Conservation (phyloP, 2,329 filamentous ascomycete species). For the Colletotrichum chlorophyti region DNA sequence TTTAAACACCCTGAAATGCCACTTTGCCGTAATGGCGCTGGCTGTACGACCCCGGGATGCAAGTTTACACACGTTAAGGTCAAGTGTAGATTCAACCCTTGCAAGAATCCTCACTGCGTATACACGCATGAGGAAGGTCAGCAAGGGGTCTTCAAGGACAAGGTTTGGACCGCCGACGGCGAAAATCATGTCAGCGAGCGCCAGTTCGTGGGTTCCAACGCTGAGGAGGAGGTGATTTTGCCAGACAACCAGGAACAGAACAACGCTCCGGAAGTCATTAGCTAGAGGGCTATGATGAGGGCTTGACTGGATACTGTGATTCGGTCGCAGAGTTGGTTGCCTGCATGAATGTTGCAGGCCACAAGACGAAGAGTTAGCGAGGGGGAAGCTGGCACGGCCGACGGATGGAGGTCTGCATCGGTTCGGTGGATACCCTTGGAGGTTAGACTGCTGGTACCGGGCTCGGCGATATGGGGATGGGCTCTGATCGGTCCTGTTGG, state of each 20-base stretch:
- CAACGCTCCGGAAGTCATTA: slow-evolving; percentile 47
- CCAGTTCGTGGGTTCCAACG: slow-evolving; percentile 80
- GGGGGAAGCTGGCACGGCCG: no score
- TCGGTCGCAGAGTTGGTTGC: no score
- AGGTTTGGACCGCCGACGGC: slow-evolving; percentile 81
- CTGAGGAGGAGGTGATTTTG: slow-evolving; percentile 75
- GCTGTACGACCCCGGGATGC: slow-evolving; percentile 82
- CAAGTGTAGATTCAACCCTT: slow-evolving; percentile 90
- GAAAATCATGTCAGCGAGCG: slow-evolving; percentile 82
- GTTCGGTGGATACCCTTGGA: no score
- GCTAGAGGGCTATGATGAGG: no score
- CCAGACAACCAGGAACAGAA: slow-evolving; percentile 56
- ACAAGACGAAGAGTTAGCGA: no score
- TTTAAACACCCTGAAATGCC: slow-evolving; percentile 91
- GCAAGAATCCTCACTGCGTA: slow-evolving; percentile 84
- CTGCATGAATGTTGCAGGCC: no score
- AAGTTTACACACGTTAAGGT: slow-evolving; percentile 88
- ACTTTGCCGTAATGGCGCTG: slow-evolving; percentile 87
- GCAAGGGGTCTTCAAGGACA: slow-evolving; percentile 82
- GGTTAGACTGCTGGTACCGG: no score
- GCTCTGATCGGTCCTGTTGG: neutral
- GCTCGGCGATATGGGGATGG: no score
- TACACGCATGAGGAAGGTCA: slow-evolving; percentile 95
- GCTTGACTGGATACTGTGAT: no score
- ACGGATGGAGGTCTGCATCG: no score